These are phyloP conservation scores for Lyophyllum atratum DNA, from an alignment of 768 basidiomycete species.

Conservation along the genomic window DNA sequence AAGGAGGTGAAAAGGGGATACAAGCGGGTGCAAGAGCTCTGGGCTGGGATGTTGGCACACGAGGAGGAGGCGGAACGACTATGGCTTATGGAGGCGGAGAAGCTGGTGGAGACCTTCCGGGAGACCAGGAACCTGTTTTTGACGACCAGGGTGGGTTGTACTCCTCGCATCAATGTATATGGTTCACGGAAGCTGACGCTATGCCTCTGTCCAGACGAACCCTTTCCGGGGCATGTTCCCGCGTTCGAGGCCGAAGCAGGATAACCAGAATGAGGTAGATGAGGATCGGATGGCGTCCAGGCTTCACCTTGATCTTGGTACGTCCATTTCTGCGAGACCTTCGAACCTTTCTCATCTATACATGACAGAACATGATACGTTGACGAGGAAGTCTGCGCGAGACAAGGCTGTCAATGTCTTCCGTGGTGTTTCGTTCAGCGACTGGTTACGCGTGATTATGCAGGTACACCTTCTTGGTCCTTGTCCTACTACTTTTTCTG, in stretches of 20 bases:
- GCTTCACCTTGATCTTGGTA: conserved; percentile 76
- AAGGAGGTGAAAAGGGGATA: conserved; percentile 63
- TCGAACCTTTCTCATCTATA: background rate
- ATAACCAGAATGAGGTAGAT: conserved; percentile 50
- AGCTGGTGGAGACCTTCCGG: conserved; percentile 85
- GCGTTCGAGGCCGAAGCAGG: conserved; percentile 37
- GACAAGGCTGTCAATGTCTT: conserved; percentile 62
- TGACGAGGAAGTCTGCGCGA: conserved; percentile 49
- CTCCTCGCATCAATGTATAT: background rate
- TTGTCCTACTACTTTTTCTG: no score
- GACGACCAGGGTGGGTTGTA: conserved; percentile 62
- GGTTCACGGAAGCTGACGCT: conserved; percentile 5
- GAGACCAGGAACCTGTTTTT: conserved; percentile 85
- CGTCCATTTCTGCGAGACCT: conserved; percentile 14
- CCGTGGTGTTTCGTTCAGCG: conserved; percentile 78
- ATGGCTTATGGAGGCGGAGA: conserved; percentile 86
- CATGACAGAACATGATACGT: conserved; percentile 54
- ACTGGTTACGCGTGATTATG: conserved; percentile 85
- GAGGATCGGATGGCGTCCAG: conserved; percentile 76
- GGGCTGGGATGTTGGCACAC: conserved; percentile 51
- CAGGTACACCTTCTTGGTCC: conserved; percentile 64
- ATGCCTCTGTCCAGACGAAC: conserved; percentile 35
- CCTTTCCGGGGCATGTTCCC: conserved; percentile 76
- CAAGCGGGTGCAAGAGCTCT: conserved; percentile 59
- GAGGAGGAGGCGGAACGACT: conserved; percentile 56